phyloP scores from a whole-genome alignment of 495 filamentous ascomycete species.

The Melanomma pulvis-pyrius region DNA sequence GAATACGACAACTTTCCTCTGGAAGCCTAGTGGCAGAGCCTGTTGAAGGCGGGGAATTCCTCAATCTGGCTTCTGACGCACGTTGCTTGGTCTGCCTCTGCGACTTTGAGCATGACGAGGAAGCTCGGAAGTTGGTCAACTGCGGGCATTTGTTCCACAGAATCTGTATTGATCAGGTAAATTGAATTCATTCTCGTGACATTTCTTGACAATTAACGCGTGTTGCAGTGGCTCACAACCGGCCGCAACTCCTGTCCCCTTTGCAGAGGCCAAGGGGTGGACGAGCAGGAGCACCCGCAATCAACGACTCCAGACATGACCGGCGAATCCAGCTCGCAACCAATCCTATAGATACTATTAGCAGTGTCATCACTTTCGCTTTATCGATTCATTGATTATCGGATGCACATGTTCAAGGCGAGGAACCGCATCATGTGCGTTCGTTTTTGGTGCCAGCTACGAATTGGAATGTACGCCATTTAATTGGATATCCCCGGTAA shows the following conservation, averaged over 20 bases:
- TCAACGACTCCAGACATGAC: constrained; percentile 3
- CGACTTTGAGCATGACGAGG: constrained; percentile 68
- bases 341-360: background rate
- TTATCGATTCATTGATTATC: background rate
- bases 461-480: background rate
- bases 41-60: constrained; percentile 51
- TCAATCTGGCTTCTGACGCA: constrained; percentile 60
- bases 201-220: constrained; percentile 23
- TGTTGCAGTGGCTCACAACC: constrained; percentile 71
- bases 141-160: constrained; percentile 74
- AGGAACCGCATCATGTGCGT: background rate
- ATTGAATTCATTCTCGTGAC: constrained; percentile 28
- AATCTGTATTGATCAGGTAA: constrained; percentile 77
- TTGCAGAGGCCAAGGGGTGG: constrained; percentile 73
- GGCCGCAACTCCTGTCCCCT: constrained; percentile 79
- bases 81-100: constrained; percentile 73
- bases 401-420: background rate
- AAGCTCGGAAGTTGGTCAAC: constrained; percentile 63
- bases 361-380: constrained; percentile 1
- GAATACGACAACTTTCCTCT: constrained; percentile 26
- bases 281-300: constrained; percentile 48
- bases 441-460: background rate
- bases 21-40: constrained; percentile 53
- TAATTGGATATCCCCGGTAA: constrained; percentile 1
- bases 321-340: background rate